These are phyloP conservation scores for Triticum turgidum DNA, from an alignment of 176 grass and related monocot species.

Conservation along the genomic window DNA sequence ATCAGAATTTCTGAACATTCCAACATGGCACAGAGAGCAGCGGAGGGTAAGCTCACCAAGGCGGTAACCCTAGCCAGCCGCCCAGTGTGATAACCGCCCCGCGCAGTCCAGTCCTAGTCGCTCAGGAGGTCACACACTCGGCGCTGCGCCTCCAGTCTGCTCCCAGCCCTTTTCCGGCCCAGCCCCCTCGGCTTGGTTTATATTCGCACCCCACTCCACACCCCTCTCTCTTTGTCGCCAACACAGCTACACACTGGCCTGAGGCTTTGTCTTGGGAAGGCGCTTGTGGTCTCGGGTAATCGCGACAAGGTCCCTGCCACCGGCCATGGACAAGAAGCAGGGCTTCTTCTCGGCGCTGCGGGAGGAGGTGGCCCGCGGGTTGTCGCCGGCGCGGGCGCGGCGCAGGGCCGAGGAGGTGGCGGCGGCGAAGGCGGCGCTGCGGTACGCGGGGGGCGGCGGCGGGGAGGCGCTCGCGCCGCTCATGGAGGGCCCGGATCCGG, in stretches of 20 bases:
- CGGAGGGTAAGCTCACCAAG: background rate
- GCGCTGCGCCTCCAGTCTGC: conserved; percentile 29
- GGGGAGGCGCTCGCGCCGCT: conserved; percentile 71
- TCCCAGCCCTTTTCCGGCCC: conserved; percentile 15
- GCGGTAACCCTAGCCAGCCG: background rate
- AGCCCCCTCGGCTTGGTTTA: conserved; percentile 31
- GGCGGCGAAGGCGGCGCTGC: conserved; percentile 33
- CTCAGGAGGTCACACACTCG: conserved; percentile 39
- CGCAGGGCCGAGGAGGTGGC: conserved; percentile 34
- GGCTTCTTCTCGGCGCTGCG: conserved; percentile 75
- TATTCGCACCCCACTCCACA: conserved; percentile 27
- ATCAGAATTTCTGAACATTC: background rate
- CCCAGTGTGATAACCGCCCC: background rate
- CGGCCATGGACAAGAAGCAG: conserved; percentile 77
- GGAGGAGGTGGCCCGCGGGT: conserved; percentile 65
- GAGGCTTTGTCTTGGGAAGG: background rate
- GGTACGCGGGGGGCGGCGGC: background rate
- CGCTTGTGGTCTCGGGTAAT: background rate
- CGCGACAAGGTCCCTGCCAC: conserved; percentile 5
- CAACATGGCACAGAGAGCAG: background rate
- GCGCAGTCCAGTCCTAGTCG: background rate
- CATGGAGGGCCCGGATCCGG: conserved; percentile 82
- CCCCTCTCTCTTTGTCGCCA: background rate
- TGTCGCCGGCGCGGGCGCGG: conserved; percentile 55
- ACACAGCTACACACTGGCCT: background rate